Evolutionary conservation across 116 monocot species (phyloP), one percentile per base, ranked within the genome.

Genomic region (Papilionanthe hybrid): DNA sequence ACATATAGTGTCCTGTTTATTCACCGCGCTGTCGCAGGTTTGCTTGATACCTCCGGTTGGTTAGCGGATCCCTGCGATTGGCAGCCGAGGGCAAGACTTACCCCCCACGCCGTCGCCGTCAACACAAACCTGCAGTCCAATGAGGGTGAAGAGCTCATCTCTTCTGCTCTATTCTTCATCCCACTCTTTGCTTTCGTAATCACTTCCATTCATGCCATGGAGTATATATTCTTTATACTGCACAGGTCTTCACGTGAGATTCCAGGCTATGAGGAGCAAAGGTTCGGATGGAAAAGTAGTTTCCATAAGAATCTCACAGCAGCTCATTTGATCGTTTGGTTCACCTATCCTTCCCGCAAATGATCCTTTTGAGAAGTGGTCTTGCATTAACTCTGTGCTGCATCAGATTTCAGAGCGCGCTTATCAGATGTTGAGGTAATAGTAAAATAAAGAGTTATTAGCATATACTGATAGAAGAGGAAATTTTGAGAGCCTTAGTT

Each of bases 111-210:
- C 13, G 98, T 94, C 8, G 94, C 92, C 6, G 88, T 94, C 69
- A 94, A 93, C 71, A 93, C 98, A 76, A 98, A 94, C 72, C 88
- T 98, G 12, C 93, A 93, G 80, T 87, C 84, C 0, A 94, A 98
- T 74, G 94, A 94, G 9, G 96, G 96, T 94, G 44, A 73, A 15
- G 53, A 15, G 3, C 3, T 17, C 53, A 15, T 17, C 2, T 53
- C 53, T 53, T 53, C 53, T 18, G 2, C 53, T 53, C 53, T 53
- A 17, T 53, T 53, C 53, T 53, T 53, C 53, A 53, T 4, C 17
- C 53, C 17, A 53, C 13, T 53, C 4, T 17, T 53, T 17, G 53
- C 53, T 53, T 53, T 53, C 15, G 3, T 15, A 53, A 53, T 18
- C 17, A 18, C 53, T 45, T 45, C 7, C 9, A 45, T 53, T 53